Evolutionary conservation across 2,329 filamentous ascomycete genomes (phyloP), one percentile per base, ranked within the genome.

Genomic region (Metarhizium brunneum): DNA sequence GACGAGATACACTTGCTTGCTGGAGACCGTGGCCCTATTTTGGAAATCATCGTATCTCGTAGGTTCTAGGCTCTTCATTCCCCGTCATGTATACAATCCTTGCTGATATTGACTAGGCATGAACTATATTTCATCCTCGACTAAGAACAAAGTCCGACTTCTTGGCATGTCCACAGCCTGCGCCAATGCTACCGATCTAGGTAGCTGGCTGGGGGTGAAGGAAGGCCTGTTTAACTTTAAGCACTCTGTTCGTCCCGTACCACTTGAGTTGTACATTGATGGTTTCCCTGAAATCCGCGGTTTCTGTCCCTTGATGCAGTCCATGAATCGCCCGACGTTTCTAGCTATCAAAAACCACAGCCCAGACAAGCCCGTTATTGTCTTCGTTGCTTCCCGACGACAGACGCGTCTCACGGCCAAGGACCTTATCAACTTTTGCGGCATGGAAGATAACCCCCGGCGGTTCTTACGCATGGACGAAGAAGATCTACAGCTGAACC

Each of bases 151-250:
- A 0, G 92, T 99, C 25, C 83, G 94, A 4, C 77, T 99, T 5
- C 80, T 99, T 59, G 94, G 94, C n/a, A 99, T 99, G 95, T 99
- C 94, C 2, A 99, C 94, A 18, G 95, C 94, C 10, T 97, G 92
- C 64, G 94, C 94, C 14, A 99, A 99, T 67, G 94, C 95, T 2
- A 88, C 83, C 14, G 95, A 99, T 69, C 78, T 99, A 40, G 95
- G 82, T 2, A 97, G 96, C 65, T 99, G 94, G 94, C 81, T 99
- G 2, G 94, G 94, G 50, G 95, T 99, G 43, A 96, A 96, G 67
- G 88, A 96, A 65, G 92, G 87, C 0, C 72, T 99, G 29, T 99
- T 95, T 81, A 99, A 99, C 71, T 99, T 99, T 73, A 83, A 91
- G 32, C 94, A 99, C 67, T 97, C 92, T 0, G 95, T 99, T 40